phyloP scores from a whole-genome alignment of 805 yeast species.

The Pichia insulana region DNA sequence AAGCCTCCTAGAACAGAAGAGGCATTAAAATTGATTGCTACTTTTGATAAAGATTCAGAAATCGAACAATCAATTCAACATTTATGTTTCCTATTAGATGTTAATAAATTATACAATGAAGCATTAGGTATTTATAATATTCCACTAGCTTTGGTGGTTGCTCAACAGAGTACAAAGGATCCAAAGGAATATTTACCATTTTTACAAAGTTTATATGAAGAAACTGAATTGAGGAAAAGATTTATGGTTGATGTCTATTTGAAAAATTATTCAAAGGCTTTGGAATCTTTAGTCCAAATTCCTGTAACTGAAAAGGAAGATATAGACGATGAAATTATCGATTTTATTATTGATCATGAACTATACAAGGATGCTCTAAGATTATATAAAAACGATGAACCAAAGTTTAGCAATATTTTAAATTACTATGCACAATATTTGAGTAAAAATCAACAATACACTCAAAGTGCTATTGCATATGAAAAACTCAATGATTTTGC shows the following conservation, averaged over 20 bases:
- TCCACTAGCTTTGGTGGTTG: constrained; percentile 69
- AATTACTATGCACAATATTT: constrained; percentile 55
- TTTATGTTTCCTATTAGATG: constrained; percentile 84
- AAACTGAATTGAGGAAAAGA: constrained; percentile 54
- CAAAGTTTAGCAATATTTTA: constrained; percentile 47
- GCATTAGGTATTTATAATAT: constrained; percentile 81
- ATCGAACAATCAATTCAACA: constrained; percentile 65
- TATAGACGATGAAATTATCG: constrained; percentile 49
- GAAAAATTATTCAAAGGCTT: constrained; percentile 59
- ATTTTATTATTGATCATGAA: constrained; percentile 60
- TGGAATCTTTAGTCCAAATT: constrained; percentile 51
- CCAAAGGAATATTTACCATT: constrained; percentile 96
- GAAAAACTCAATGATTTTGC: constrained; percentile 54
- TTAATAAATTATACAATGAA: constrained; percentile 67
- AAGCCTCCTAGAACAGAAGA: constrained; percentile 75
- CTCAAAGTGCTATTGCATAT: constrained; percentile 72
- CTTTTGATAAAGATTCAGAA: constrained; percentile 38
- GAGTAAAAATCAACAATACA: constrained; percentile 44
- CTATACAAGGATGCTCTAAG: constrained; percentile 63
- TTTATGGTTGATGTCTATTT: constrained; percentile 76
- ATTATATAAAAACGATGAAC: constrained; percentile 48
- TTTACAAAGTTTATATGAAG: constrained; percentile 67
- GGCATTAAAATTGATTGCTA: constrained; percentile 59
- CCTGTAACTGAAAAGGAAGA: constrained; percentile 27
- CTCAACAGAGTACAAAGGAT: constrained; percentile 95